Evolutionary conservation across 1,284 basidiomycete species (phyloP), one percentile per base, ranked within the genome.

Genomic region (Tilletiaria anomala): DNA sequence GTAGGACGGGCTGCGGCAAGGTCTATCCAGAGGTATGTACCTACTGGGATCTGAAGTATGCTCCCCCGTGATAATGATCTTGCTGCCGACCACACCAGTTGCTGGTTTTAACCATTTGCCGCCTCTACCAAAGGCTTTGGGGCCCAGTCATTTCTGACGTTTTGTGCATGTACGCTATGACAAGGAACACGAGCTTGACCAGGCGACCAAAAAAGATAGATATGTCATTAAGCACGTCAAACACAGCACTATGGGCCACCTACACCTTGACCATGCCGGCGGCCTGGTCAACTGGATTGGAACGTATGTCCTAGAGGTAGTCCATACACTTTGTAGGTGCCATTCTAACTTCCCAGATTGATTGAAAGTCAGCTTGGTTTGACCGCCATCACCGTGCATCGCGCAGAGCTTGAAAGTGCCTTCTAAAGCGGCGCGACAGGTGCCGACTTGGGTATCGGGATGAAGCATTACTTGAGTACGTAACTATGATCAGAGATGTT

Each of bases 331-430:
- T n/a, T n/a, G n/a, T n/a, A n/a, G n/a, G n/a, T n/a, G 44, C 22
- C 47, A 56, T 5, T 53, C 50, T 10, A 50, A 52, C 31, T n/a
- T n/a, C n/a, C n/a, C n/a, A n/a, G n/a, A n/a, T n/a, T n/a, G n/a
- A n/a, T n/a, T n/a, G n/a, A n/a, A n/a, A n/a, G n/a, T n/a, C n/a
- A n/a, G n/a, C n/a, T n/a, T n/a, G n/a, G n/a, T n/a, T n/a, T n/a
- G n/a, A 40, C 57, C 18, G 52, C 51, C 33, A 54, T 65, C 45
- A 62, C 56, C 56, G 54, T 59, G 4, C 61, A 65, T 47, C 54
- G 62, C 35, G 23, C 44, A 0, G 61, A 64, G 38, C 52, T 64
- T 29, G 54, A 58, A 33, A 40, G 34, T 5, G 54, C 55, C 40
- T 61, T 65, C 33, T 61, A 48, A 42, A 43, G 37, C 23, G 51